Percentiles rank a stretch among this genome's conserved stretches.
Evolutionary conservation across 495 filamentous ascomycete species (phyloP).

Genomic region (Penicillium coprophilum): DNA sequence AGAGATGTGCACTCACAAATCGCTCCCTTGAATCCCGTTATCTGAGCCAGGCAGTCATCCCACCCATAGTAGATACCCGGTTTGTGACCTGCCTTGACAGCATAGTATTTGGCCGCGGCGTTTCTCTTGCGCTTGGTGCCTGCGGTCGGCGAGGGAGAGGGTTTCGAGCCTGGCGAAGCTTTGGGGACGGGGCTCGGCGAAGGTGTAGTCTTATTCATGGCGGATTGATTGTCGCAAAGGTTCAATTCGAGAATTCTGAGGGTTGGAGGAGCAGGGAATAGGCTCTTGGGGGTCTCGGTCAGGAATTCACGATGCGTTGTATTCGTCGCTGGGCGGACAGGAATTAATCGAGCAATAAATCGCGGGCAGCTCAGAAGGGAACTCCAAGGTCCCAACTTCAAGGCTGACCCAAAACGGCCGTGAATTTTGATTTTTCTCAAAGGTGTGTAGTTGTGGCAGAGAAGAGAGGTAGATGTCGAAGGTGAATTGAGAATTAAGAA

Average conservation of each 20-base stretch:
- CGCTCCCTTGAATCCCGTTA: constrained; percentile 81
- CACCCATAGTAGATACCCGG: constrained; percentile 89
- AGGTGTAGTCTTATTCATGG: constrained; percentile 40
- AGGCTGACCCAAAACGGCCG: constrained; percentile 25
- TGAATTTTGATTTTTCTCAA: constrained; percentile 16
- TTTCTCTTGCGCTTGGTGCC: constrained; percentile 66
- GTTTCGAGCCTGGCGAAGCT: constrained; percentile 29
- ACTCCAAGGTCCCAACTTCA: constrained; percentile 31
- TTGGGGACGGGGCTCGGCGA: constrained; percentile 41
- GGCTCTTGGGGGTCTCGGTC: neutral
- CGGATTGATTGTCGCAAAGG: neutral
- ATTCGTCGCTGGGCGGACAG: constrained; percentile 14
- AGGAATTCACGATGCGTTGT: neutral
- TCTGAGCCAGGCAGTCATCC: constrained; percentile 77
- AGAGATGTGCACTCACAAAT: constrained; percentile 61
- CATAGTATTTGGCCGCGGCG: constrained; percentile 74
- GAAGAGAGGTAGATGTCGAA: neutral
- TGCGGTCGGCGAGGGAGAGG: constrained; percentile 40
- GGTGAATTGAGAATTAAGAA: constrained; percentile 1
- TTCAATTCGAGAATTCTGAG: neutral
- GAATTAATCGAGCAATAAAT: constrained; percentile 22
- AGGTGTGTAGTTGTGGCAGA: neutral
- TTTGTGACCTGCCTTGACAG: constrained; percentile 70
- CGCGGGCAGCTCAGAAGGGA: constrained; percentile 35
- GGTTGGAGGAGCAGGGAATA: neutral